phyloP scores from a whole-genome alignment of 345 rosid genomes.

The Citrus hindsii region DNA sequence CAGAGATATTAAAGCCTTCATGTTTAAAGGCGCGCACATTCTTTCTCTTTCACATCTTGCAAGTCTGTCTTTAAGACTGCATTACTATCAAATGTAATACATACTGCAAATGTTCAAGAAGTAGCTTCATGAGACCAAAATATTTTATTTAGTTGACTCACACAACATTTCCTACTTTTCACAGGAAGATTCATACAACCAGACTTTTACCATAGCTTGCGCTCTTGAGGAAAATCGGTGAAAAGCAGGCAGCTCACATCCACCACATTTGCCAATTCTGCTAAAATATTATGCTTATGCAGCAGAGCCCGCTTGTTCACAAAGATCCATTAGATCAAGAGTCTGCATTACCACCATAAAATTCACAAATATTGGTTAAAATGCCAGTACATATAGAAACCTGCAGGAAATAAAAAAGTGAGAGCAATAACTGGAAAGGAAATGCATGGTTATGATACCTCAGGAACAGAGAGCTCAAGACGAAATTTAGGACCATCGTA shows the following conservation, averaged over 20 bases:
- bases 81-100: constrained; percentile 7
- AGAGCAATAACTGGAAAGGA: not conserved
- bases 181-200: constrained; percentile 26
- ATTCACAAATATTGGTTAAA: not conserved
- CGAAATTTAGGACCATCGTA: constrained; percentile 98
- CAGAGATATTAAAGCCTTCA: constrained; percentile 16
- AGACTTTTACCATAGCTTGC: constrained; percentile 40
- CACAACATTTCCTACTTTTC: constrained; percentile 25
- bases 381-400: not conserved
- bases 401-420: not conserved
- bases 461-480: constrained; percentile 97
- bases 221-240: constrained; percentile 36
- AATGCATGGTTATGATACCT: constrained; percentile 42
- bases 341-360: constrained; percentile 53
- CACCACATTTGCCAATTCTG: constrained; percentile 16
- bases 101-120: constrained; percentile 3
- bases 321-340: constrained; percentile 78
- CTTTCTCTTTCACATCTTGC: constrained; percentile 26
- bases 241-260: constrained; percentile 32
- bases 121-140: constrained; percentile 17
- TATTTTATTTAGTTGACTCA: constrained; percentile 33
- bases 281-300: constrained; percentile 33
- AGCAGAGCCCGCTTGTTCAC: constrained; percentile 81
- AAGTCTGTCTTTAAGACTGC: constrained; percentile 15
- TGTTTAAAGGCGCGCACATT: constrained; percentile 14